Conservation (phyloP, 2,329 filamentous ascomycete genomes). For the Exophiala sideris region DNA sequence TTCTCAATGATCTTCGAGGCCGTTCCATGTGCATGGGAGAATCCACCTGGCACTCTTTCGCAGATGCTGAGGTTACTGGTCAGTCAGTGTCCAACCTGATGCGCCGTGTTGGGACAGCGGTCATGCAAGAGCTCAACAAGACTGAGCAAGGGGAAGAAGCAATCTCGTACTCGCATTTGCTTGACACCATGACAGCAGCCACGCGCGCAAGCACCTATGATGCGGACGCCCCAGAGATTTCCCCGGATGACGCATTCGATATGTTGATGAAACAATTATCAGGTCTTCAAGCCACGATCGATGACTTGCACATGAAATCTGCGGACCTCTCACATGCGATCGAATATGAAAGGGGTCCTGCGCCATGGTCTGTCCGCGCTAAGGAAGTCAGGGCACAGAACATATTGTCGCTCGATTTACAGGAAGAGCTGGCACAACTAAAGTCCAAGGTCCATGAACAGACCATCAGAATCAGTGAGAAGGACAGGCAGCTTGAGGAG, state of each 20-base stretch:
- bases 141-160: constrained; percentile 41
- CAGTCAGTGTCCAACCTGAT: constrained; percentile 64
- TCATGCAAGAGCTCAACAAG: constrained; percentile 66
- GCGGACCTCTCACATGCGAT: constrained; percentile 68
- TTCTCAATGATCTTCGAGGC: constrained; percentile 72
- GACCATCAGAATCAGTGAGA: constrained; percentile 66
- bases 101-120: constrained; percentile 62
- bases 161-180: constrained; percentile 16
- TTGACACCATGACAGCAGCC: constrained; percentile 12
- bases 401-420: constrained; percentile 73
- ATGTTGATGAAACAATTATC: constrained; percentile 19
- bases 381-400: constrained; percentile 80
- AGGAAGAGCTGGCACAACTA: constrained; percentile 77
- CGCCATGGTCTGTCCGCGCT: constrained; percentile 81
- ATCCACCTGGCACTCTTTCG: constrained; percentile 66
- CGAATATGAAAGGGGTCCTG: constrained; percentile 68
- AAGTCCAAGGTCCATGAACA: constrained; percentile 78
- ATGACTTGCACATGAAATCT: constrained; percentile 68
- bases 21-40: constrained; percentile 70
- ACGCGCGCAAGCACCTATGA: not conserved
- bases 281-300: constrained; percentile 28
- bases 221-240: not conserved
- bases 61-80: constrained; percentile 63
- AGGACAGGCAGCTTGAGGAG: constrained; percentile 81
- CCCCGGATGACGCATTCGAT: constrained; percentile 18